Evolutionary conservation across 345 rosid genomes (phyloP), one percentile per base, ranked within the genome.

Genomic region (Noccaea bulbosa): DNA sequence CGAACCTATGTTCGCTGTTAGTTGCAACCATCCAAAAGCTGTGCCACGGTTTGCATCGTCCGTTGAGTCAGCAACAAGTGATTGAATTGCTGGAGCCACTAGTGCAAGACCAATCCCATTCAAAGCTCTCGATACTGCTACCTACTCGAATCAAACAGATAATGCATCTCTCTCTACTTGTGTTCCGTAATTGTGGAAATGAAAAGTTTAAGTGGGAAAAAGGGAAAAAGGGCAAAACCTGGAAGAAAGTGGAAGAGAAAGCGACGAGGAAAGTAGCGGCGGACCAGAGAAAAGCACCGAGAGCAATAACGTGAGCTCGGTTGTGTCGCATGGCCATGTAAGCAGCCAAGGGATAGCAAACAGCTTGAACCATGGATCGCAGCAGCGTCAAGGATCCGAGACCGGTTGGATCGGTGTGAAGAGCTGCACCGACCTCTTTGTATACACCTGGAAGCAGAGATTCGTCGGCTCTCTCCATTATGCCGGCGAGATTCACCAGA

Each of bases 401-500:
- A 2, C 91, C 92, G 0, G 96, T 89, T 12, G 96, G 97, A 73
- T 89, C 94, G 2, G 86, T 78, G 75, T 89, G 92, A 0, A 93
- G 82, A 63, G 90, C 97, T 0, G 81, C 92, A 0, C 97, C 97
- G n/a, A 93, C 92, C 67, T 93, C 97, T 77, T 81, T 87, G 81
- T 91, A 91, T 16, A 93, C 98, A 11, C 97, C 92, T 1, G 97
- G 97, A 56, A 91, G 82, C 37, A 93, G 64, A 3, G 97, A 88
- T 71, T 93, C 96, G 55, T 93, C 98, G 4, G 98, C 94, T 76
- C 91, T 80, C 80, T 93, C 92, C 98, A 91, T 86, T 55, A 93
- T 88, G 49, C 85, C 89, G 2, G 96, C 97, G 7, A 93, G 78
- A 76, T 93, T 88, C 74, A 91, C 96, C 54, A 93, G 92, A 58